Evolutionary conservation across 352 stramenopile genomes (phyloP).

Genomic region (Phytophthora meadii): DNA sequence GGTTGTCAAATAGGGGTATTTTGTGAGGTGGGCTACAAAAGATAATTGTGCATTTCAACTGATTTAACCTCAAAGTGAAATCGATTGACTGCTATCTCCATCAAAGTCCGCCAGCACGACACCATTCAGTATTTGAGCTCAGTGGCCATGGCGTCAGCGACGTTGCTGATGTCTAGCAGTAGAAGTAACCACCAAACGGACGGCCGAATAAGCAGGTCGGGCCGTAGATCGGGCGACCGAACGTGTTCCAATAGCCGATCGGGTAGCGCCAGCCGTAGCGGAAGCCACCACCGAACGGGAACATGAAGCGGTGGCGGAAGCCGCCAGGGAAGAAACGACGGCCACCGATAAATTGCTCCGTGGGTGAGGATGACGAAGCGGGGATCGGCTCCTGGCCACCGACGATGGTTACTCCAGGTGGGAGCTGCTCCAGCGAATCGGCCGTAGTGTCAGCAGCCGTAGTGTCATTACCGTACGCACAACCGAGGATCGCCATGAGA

Average conservation of each 20-base stretch:
- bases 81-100: no score
- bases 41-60: no score
- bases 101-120: no score
- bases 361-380: background rate
- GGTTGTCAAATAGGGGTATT: no score
- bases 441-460: background rate
- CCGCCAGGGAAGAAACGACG: background rate
- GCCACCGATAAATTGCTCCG: constrained; percentile 19
- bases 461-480: constrained; percentile 4
- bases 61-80: no score
- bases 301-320: constrained; percentile 44
- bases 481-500: constrained; percentile 16
- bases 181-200: constrained; percentile 46
- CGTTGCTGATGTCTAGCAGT: constrained; percentile 32
- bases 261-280: constrained; percentile 47
- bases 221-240: constrained; percentile 40
- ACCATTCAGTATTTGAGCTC: no score
- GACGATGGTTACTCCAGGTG: constrained; percentile 21
- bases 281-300: constrained; percentile 35
- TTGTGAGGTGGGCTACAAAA: no score
- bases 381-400: constrained; percentile 21
- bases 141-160: no score
- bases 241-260: constrained; percentile 28
- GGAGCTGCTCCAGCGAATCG: constrained; percentile 4
- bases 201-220: constrained; percentile 37